These are phyloP conservation scores for Plantago ovata DNA, from an alignment of 257 asterid genomes.

Conservation along the genomic window DNA sequence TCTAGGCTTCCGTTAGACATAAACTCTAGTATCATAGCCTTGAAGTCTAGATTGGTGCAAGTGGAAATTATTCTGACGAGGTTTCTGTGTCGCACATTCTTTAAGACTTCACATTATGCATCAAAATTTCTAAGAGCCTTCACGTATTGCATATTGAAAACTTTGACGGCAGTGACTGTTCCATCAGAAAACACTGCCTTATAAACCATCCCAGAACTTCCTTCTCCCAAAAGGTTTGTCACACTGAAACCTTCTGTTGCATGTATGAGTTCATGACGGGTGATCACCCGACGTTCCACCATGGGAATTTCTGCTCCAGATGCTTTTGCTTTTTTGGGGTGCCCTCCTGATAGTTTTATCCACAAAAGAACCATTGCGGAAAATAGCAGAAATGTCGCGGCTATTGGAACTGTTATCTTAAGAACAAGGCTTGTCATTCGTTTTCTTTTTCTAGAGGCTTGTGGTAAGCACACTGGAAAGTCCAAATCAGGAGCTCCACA, in stretches of 20 bases:
- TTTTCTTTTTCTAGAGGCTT: constrained; percentile 3
- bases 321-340: constrained; percentile 4
- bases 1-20: constrained; percentile 45
- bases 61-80: constrained; percentile 34
- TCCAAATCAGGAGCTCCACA: constrained; percentile 25
- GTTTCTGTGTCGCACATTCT: constrained; percentile 38
- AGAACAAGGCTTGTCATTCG: constrained; percentile 17
- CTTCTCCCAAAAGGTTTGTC: constrained; percentile 25
- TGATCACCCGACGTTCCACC: constrained; percentile 17
- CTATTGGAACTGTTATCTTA: constrained; percentile 19
- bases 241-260: constrained; percentile 28
- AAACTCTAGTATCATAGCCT: constrained; percentile 35
- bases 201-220: constrained; percentile 31
- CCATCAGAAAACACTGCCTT: constrained; percentile 23
- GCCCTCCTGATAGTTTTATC: constrained; percentile 19
- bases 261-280: constrained; percentile 22
- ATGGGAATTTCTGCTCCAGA: constrained; percentile 2
- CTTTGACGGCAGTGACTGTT: constrained; percentile 29
- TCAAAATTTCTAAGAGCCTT: constrained; percentile 23
- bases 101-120: constrained; percentile 35
- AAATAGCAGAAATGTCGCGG: constrained; percentile 11
- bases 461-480: constrained; percentile 21
- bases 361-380: constrained; percentile 12
- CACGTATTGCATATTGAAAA: constrained; percentile 22
- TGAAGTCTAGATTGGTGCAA: constrained; percentile 40